phyloP scores from a whole-genome alignment of 2,329 filamentous ascomycete species.

The Bimuria novae-zelandiae region DNA sequence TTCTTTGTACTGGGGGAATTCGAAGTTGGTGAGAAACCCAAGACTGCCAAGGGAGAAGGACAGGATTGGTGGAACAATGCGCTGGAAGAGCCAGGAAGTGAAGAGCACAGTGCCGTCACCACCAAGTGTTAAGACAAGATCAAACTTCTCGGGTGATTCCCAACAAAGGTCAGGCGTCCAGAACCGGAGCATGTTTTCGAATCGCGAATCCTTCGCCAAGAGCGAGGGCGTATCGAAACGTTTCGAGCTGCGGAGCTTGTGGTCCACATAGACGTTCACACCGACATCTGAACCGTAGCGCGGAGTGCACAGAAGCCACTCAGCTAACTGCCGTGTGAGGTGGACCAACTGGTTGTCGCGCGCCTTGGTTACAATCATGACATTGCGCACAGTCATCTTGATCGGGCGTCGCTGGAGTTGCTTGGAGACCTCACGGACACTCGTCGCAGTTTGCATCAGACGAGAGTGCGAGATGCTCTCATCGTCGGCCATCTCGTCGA shows the following conservation, averaged over 20 bases:
- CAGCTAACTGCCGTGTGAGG: conserved; percentile 82
- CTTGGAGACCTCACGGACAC: conserved; percentile 92
- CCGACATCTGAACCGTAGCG: conserved; percentile 89
- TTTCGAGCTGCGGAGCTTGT: conserved; percentile 85
- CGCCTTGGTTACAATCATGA: conserved; percentile 99
- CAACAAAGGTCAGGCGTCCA: conserved; percentile 98
- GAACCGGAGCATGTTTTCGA: conserved; percentile 84
- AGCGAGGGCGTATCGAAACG: conserved; percentile 81
- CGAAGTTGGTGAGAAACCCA: conserved; percentile 86
- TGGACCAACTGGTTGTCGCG: conserved; percentile 91
- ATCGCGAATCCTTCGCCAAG: conserved; percentile 73
- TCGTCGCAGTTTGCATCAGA: conserved; percentile 91
- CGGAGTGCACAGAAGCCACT: conserved; percentile 86
- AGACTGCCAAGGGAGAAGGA: conserved; percentile 84
- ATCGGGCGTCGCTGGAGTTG: conserved; percentile 92
- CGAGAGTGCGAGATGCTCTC: conserved; percentile 92
- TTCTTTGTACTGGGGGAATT: conserved; percentile 84
- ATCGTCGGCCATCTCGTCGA: conserved; percentile 89
- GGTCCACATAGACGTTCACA: conserved; percentile 97
- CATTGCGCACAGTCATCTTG: conserved; percentile 85
- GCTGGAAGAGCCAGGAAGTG: conserved; percentile 90
- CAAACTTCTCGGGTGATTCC: conserved; percentile 91
- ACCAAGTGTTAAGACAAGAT: conserved; percentile 86
- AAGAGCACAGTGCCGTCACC: conserved; percentile 87
- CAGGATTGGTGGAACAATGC: conserved; percentile 81